A percentile compares a stretch with the other conserved stretches of the same genome.
Evolutionary conservation across 352 stramenopile species (phyloP).

Genomic region (Globisporangium solare): DNA sequence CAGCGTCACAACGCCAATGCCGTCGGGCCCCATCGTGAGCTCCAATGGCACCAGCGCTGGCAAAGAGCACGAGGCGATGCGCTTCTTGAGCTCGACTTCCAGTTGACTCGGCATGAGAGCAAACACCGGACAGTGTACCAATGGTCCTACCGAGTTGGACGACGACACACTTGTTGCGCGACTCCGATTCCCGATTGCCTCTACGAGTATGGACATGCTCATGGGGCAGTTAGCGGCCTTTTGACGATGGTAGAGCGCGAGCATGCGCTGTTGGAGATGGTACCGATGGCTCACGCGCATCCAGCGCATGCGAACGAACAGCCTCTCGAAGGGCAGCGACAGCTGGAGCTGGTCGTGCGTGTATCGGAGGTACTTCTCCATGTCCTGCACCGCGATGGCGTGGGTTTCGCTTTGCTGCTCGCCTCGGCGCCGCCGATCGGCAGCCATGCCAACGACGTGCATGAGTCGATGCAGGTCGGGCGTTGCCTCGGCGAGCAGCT

Average conservation of each 20-base stretch:
- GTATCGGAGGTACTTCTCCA: slow-evolving; percentile 33
- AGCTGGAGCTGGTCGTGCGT: slow-evolving; percentile 20
- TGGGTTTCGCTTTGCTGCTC: not conserved
- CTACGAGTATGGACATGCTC: slow-evolving; percentile 6
- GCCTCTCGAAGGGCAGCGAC: slow-evolving; percentile 25
- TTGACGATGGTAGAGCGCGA: slow-evolving; percentile 36
- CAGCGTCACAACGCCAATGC: slow-evolving; percentile 7
- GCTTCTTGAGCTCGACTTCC: slow-evolving; percentile 21
- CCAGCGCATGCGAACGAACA: slow-evolving; percentile 39
- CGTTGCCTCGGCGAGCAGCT: slow-evolving; percentile 14
- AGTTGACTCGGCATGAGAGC: slow-evolving; percentile 26
- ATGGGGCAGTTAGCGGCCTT: slow-evolving; percentile 19
- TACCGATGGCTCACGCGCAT: slow-evolving; percentile 46
- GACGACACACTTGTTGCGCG: slow-evolving; percentile 2
- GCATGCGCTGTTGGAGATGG: slow-evolving; percentile 48
- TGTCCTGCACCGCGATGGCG: slow-evolving; percentile 16
- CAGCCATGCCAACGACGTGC: slow-evolving; percentile 6
- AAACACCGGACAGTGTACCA: slow-evolving; percentile 41
- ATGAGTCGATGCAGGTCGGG: slow-evolving; percentile 23
- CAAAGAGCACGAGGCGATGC: slow-evolving; percentile 9
- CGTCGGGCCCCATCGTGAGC: slow-evolving; percentile 3
- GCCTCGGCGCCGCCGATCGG: not conserved
- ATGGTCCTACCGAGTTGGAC: slow-evolving; percentile 21
- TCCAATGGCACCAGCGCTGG: not conserved
- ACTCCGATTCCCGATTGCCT: slow-evolving; percentile 15